These are phyloP conservation scores for Trichoderma sp. DNA, from an alignment of 2,329 filamentous ascomycete species.

Conservation along the genomic window DNA sequence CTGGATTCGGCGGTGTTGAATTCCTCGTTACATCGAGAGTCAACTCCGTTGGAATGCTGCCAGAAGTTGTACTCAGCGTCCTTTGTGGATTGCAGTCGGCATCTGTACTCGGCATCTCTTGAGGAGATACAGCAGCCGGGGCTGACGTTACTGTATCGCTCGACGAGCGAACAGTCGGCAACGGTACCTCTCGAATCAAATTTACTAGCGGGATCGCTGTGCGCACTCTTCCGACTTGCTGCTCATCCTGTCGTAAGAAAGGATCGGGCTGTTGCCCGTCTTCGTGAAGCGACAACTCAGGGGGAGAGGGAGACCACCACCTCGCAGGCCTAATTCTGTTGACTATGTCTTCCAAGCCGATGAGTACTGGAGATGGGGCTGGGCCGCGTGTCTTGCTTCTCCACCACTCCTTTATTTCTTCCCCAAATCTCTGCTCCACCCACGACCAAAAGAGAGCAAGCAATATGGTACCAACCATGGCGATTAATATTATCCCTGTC, in stretches of 20 bases:
- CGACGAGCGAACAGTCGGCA: background rate
- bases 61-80: background rate
- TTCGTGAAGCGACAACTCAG: background rate
- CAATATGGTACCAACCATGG: background rate
- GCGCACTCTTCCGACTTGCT: background rate
- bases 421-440: too few relatives aligned
- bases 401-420: background rate
- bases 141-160: background rate
- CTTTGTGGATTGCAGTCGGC: background rate
- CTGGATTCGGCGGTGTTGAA: background rate
- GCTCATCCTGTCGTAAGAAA: background rate
- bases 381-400: background rate
- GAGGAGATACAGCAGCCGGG: background rate
- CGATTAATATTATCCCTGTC: background rate
- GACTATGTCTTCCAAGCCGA: background rate
- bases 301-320: background rate
- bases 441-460: too few relatives aligned
- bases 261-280: background rate
- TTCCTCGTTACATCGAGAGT: background rate
- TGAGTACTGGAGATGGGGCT: background rate
- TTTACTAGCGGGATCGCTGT: background rate
- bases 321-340: background rate
- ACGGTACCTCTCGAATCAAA: background rate
- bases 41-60: background rate
- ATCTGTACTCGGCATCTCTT: background rate